Conservation (phyloP, 108 stramenopile species). For the Cyclotella cryptica region DNA sequence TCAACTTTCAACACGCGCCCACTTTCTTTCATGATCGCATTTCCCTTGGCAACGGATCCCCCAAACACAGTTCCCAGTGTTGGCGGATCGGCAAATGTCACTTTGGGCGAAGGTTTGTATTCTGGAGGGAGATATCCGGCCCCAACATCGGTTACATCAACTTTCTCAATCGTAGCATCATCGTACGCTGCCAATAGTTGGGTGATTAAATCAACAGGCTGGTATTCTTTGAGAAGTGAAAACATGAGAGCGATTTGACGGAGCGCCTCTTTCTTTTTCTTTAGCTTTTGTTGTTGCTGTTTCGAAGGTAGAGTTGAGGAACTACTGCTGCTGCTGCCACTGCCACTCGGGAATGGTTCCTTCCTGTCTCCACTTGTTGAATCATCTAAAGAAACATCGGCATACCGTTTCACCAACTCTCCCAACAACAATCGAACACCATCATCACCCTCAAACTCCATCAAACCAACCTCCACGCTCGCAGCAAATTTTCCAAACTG, state of each 20-base stretch:
- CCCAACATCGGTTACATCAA: constrained; percentile 64
- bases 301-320: not conserved
- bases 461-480: constrained; percentile 82
- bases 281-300: constrained; percentile 45
- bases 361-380: constrained; percentile 19
- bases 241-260: constrained; percentile 87
- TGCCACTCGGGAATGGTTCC: constrained; percentile 24
- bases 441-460: constrained; percentile 62
- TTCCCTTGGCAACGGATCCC: constrained; percentile 59
- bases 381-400: constrained; percentile 43
- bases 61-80: constrained; percentile 41
- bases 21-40: constrained; percentile 64
- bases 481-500: constrained; percentile 86
- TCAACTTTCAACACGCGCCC: constrained; percentile 77
- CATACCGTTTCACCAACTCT: constrained; percentile 50
- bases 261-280: constrained; percentile 68
- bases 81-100: constrained; percentile 70
- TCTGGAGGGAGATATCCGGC: constrained; percentile 74
- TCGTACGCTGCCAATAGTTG: constrained; percentile 75
- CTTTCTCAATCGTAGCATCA: constrained; percentile 69
- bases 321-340: constrained; percentile 26
- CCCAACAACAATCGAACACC: constrained; percentile 20
- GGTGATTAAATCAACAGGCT: constrained; percentile 77
- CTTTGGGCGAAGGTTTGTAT: constrained; percentile 54
- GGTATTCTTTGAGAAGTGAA: constrained; percentile 70